phyloP scores from a whole-genome alignment of 495 filamentous ascomycete genomes.

The Aspergillus haitiensis region DNA sequence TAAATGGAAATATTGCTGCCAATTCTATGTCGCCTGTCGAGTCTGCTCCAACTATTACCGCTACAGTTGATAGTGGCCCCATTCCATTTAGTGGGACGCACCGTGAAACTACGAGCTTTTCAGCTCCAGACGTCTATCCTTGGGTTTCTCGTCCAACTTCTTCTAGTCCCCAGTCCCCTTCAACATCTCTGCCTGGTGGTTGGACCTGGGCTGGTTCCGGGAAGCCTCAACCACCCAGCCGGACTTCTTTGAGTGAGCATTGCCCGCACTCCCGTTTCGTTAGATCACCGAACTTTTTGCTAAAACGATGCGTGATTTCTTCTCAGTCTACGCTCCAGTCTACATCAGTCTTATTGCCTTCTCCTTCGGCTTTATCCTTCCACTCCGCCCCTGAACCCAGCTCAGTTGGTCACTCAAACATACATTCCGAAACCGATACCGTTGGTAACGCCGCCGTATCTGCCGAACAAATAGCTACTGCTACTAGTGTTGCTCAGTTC shows the following conservation, averaged over 20 bases:
- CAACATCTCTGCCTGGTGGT: conserved; percentile 60
- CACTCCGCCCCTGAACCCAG: conserved; percentile 43
- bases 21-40: conserved; percentile 37
- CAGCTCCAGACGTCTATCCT: conserved; percentile 59
- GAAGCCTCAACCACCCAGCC: conserved; percentile 51
- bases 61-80: conserved; percentile 54
- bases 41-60: conserved; percentile 54
- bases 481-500: not conserved
- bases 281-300: conserved; percentile 19
- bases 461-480: conserved; percentile 41
- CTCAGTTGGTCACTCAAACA: not conserved
- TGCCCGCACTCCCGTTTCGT: conserved; percentile 26
- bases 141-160: conserved; percentile 54
- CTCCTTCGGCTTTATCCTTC: conserved; percentile 47
- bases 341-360: conserved; percentile 49
- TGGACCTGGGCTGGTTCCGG: conserved; percentile 74
- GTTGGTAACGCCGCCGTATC: conserved; percentile 73
- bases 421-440: not conserved
- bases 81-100: conserved; percentile 68
- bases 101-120: conserved; percentile 48
- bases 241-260: conserved; percentile 53
- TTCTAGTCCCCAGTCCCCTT: conserved; percentile 34
- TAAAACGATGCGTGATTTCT: conserved; percentile 28
- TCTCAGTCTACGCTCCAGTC: conserved; percentile 50
- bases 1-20: conserved; percentile 53